Evolutionary conservation across 306 rosid species (phyloP).

Genomic region (Cotoneaster glaucophyllus): DNA sequence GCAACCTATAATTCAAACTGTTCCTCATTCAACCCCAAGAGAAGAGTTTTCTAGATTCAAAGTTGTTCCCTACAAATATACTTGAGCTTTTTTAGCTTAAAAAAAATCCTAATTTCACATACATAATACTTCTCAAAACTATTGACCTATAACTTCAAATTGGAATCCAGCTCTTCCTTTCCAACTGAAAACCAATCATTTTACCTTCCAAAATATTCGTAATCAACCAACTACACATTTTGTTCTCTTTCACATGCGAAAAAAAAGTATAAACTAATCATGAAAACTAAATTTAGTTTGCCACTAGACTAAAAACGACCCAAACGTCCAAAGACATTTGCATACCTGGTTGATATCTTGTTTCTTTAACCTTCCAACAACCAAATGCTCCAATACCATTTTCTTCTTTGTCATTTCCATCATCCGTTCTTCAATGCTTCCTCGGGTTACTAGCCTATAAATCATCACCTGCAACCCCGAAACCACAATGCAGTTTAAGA

Average conservation of each 20-base stretch:
- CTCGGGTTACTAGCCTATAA: slow-evolving; percentile 88
- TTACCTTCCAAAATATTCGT: background rate
- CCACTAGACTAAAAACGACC: background rate
- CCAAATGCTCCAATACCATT: slow-evolving; percentile 98
- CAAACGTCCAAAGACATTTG: background rate
- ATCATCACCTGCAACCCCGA: slow-evolving; percentile 76
- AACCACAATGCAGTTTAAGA: slow-evolving; percentile 12
- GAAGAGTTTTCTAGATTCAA: background rate
- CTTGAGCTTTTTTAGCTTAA: background rate
- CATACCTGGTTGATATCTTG: slow-evolving; percentile 94
- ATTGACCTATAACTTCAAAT: background rate
- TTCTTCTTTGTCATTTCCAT: slow-evolving; percentile 99
- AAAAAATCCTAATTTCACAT: background rate
- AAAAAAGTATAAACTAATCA: background rate
- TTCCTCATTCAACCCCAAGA: background rate
- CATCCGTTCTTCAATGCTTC: slow-evolving; percentile 98
- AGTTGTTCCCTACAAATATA: background rate
- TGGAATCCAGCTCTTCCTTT: background rate
- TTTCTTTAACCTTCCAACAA: slow-evolving; percentile 92
- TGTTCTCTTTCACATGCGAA: background rate
- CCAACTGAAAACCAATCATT: background rate
- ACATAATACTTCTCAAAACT: background rate
- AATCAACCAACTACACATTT: background rate
- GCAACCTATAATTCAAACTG: background rate
- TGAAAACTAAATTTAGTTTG: background rate